Conservation (phyloP, 2,329 filamentous ascomycete species). For the Aspergillus transmontanensis region DNA sequence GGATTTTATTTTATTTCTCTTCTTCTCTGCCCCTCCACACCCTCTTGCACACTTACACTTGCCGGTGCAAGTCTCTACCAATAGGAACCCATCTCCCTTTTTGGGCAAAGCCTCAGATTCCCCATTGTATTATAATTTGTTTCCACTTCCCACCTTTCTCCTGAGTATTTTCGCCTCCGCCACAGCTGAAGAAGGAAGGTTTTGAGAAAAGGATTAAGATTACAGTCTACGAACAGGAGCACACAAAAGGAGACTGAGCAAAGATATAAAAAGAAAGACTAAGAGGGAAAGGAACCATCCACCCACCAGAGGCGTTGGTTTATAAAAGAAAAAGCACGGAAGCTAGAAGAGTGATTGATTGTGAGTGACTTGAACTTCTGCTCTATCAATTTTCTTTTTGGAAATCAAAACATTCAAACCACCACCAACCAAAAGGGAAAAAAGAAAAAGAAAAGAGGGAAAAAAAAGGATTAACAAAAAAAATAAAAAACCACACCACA, state of each 20-base stretch:
- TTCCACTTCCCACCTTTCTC: slow-evolving; percentile 16
- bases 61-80: slow-evolving; percentile 6
- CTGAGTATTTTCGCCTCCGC: slow-evolving; percentile 14
- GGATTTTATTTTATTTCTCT: not conserved
- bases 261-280: slow-evolving; percentile 10
- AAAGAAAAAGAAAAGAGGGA: not conserved
- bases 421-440: not conserved
- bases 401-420: not conserved
- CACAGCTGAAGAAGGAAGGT: slow-evolving; percentile 13
- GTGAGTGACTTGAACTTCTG: slow-evolving; percentile 1
- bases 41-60: not conserved
- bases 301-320: slow-evolving; percentile 2
- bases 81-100: slow-evolving; percentile 14
- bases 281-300: not conserved
- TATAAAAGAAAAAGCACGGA: slow-evolving; percentile 7
- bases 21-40: not conserved
- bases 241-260: slow-evolving; percentile 4
- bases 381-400: slow-evolving; percentile 6
- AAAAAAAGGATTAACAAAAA: not conserved
- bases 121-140: slow-evolving; percentile 16
- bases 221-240: not conserved
- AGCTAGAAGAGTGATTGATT: not conserved
- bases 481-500: slow-evolving; percentile 6
- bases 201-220: slow-evolving; percentile 4
- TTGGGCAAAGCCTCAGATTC: slow-evolving; percentile 18